Evolutionary conservation across 2,329 filamentous ascomycete genomes (phyloP).

Genomic region (Plenodomus biglobosus): DNA sequence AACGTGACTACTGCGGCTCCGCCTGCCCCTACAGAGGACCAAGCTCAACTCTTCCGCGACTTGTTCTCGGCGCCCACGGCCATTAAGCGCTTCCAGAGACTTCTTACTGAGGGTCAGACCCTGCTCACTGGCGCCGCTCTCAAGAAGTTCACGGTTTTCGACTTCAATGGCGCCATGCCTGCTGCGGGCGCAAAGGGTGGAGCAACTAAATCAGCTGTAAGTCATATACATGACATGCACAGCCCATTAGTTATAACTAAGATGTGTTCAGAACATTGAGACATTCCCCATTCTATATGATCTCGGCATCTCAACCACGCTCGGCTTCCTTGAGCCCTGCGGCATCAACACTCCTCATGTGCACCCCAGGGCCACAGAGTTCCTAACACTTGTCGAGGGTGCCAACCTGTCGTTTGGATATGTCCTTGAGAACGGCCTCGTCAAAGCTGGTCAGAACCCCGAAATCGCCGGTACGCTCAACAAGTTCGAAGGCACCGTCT

Average conservation of each 20-base stretch:
- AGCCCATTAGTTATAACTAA: neutral
- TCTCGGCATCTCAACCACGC: slow-evolving; percentile 43
- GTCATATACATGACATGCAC: neutral
- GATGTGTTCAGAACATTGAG: slow-evolving; percentile 36
- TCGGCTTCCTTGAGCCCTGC: slow-evolving; percentile 48
- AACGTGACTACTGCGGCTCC: slow-evolving; percentile 11
- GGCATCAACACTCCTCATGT: slow-evolving; percentile 54
- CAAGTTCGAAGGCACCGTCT: slow-evolving; percentile 51
- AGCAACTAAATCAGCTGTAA: slow-evolving; percentile 30
- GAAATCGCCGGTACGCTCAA: slow-evolving; percentile 46
- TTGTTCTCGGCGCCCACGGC: slow-evolving; percentile 39
- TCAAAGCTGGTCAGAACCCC: slow-evolving; percentile 32
- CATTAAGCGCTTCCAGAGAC: slow-evolving; percentile 44
- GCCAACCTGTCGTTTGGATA: slow-evolving; percentile 48
- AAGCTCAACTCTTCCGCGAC: slow-evolving; percentile 30
- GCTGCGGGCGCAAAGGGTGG: slow-evolving; percentile 57
- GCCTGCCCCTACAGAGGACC: slow-evolving; percentile 18
- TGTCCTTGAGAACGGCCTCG: slow-evolving; percentile 51
- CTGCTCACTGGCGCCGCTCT: slow-evolving; percentile 38
- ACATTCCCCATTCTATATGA: slow-evolving; percentile 46
- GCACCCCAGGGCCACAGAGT: slow-evolving; percentile 53
- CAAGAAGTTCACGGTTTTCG: slow-evolving; percentile 62
- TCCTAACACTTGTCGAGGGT: slow-evolving; percentile 50
- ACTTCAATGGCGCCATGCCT: slow-evolving; percentile 51
- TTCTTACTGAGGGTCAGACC: slow-evolving; percentile 35